These are phyloP conservation scores for Taxillus chinensis DNA, from an alignment of 164 flowering plant genomes.

Conservation along the genomic window DNA sequence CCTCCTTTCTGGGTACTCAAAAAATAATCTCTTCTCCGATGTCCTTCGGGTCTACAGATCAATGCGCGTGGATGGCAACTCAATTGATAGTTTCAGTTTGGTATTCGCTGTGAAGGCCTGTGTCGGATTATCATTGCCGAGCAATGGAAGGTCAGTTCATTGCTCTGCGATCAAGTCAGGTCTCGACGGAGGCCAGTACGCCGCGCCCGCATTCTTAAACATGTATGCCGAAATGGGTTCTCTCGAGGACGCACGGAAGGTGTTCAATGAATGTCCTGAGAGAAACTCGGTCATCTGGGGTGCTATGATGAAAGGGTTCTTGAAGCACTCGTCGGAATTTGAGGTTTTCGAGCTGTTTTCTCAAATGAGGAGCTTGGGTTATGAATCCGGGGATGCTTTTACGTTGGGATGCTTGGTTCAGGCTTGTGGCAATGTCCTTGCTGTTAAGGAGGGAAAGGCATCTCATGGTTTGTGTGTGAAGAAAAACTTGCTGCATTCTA, in stretches of 20 bases:
- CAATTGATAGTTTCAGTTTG: conserved; percentile 14
- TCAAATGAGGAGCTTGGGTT: conserved; percentile 12
- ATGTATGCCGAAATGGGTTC: conserved; percentile 16
- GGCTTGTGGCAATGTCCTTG: neutral
- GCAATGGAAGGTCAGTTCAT: conserved; percentile 16
- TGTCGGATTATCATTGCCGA: conserved; percentile 5
- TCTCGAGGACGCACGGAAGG: conserved; percentile 10
- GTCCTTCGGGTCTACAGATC: conserved; percentile 6
- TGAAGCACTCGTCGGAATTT: conserved; percentile 9
- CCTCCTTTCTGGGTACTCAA: neutral
- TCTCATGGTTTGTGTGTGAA: conserved; percentile 2
- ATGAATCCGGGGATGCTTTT: neutral
- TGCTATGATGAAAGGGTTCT: conserved; percentile 19
- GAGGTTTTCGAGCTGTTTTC: conserved; percentile 17
- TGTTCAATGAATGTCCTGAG: conserved; percentile 15
- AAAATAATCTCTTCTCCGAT: conserved; percentile 14
- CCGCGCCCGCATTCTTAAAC: conserved; percentile 13
- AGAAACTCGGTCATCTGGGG: conserved; percentile 20
- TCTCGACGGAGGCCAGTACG: conserved; percentile 5
- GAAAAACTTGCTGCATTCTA: neutral
- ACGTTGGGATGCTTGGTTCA: neutral
- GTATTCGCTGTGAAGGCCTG: conserved; percentile 14
- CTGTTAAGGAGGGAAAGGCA: neutral
- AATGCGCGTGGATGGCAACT: neutral
- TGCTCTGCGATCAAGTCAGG: conserved; percentile 11